Evolutionary conservation across 805 yeast genomes (phyloP).

Genomic region (Brettanomyces custersianus): DNA sequence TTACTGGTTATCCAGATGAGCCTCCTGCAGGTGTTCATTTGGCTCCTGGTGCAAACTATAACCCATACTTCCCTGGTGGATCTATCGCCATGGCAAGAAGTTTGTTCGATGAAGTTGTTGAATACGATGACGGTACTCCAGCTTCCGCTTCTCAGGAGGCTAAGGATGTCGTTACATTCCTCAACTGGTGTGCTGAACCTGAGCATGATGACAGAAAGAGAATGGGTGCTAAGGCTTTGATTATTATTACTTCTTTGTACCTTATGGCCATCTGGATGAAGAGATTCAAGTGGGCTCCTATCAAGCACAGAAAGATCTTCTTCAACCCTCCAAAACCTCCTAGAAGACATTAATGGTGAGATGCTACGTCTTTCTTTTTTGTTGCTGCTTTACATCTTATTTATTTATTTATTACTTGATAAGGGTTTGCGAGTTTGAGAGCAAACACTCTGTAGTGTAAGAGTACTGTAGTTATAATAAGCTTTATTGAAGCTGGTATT

Average conservation of each 20-base stretch:
- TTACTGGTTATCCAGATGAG: slow-evolving; percentile 98
- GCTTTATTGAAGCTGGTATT: no score
- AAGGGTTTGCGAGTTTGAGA: no score
- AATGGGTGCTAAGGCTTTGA: slow-evolving; percentile 87
- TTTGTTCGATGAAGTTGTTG: slow-evolving; percentile 92
- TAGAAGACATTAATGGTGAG: not conserved
- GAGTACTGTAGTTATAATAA: no score
- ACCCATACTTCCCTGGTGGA: slow-evolving; percentile 99
- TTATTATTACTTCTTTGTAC: slow-evolving; percentile 71
- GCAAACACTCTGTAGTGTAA: no score
- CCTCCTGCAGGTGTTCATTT: slow-evolving; percentile 95
- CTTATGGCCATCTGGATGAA: slow-evolving; percentile 83
- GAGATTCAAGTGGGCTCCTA: slow-evolving; percentile 96
- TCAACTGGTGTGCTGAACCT: slow-evolving; percentile 98
- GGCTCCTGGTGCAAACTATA: slow-evolving; percentile 93
- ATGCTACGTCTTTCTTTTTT: not conserved
- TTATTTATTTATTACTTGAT: slow-evolving; percentile 6
- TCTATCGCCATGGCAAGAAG: slow-evolving; percentile 99
- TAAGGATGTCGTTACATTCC: slow-evolving; percentile 91
- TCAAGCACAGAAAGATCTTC: slow-evolving; percentile 89
- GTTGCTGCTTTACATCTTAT: slow-evolving; percentile 1
- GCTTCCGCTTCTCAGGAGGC: slow-evolving; percentile 99
- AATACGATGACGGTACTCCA: slow-evolving; percentile 98
- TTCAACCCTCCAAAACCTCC: slow-evolving; percentile 76
- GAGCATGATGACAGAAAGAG: slow-evolving; percentile 98